These are phyloP conservation scores for Phytophthora meadii DNA, from an alignment of 352 stramenopile genomes.

Conservation along the genomic window DNA sequence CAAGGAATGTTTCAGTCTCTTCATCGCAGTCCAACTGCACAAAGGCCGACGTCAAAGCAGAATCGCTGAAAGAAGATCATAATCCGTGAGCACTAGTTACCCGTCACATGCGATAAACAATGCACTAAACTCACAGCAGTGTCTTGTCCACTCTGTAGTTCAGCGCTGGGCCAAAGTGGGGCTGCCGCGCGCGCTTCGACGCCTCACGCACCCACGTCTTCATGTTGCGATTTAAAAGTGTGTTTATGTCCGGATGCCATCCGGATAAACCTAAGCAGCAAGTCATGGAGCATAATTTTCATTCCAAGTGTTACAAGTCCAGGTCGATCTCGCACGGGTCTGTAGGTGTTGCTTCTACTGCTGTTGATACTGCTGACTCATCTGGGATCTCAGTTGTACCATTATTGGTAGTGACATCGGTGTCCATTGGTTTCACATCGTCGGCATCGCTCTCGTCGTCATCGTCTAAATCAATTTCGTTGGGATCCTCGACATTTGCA, in stretches of 20 bases:
- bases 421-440: conserved; percentile 24
- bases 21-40: conserved; percentile 78
- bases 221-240: conserved; percentile 39
- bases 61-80: conserved; percentile 46
- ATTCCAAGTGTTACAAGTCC: conserved; percentile 32
- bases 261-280: background rate
- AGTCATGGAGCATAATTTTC: background rate
- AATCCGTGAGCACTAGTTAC: conserved; percentile 4
- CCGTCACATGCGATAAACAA: background rate
- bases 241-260: conserved; percentile 2
- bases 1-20: conserved; percentile 75
- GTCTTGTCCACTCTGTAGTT: conserved; percentile 65
- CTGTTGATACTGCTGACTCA: conserved; percentile 8
- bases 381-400: conserved; percentile 1
- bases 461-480: conserved; percentile 66
- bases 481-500: conserved; percentile 50
- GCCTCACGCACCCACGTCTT: conserved; percentile 81
- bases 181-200: conserved; percentile 55
- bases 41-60: conserved; percentile 65
- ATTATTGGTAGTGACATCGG: conserved; percentile 6
- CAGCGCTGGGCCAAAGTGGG: conserved; percentile 57
- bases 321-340: conserved; percentile 50
- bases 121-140: conserved; percentile 46
- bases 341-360: conserved; percentile 14
- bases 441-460: conserved; percentile 18